phyloP scores from a whole-genome alignment of 306 rosid genomes.

The Urtica urens region DNA sequence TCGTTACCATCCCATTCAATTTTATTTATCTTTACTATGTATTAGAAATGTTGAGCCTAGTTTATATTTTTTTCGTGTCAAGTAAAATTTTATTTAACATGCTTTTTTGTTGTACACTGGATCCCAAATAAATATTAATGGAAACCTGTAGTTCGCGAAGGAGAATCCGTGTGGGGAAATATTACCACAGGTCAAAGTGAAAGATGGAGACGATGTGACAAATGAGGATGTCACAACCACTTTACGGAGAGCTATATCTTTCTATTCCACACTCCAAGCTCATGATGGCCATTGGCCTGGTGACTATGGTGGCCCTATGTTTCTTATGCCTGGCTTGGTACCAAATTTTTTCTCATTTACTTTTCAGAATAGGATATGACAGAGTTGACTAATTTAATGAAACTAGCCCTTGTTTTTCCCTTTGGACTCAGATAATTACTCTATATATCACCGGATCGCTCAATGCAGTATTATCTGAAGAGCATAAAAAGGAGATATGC shows the following conservation, averaged over 20 bases:
- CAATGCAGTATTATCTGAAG: constrained; percentile 58
- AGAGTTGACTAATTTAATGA: too few species aligned
- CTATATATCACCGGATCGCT: constrained; percentile 64
- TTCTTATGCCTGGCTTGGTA: constrained; percentile 87
- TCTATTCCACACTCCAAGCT: constrained; percentile 59
- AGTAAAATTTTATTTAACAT: too few species aligned
- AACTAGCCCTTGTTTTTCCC: constrained; percentile 2
- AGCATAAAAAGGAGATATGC: constrained; percentile 65
- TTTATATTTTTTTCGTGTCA: too few species aligned
- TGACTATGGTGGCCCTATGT: constrained; percentile 95
- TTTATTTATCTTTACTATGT: too few species aligned
- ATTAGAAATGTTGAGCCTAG: too few species aligned
- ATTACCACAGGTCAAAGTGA: constrained; percentile 53
- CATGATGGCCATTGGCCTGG: constrained; percentile 89
- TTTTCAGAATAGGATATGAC: too few species aligned
- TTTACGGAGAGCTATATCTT: constrained; percentile 51
- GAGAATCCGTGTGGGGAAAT: constrained; percentile 34
- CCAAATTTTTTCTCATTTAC: constrained; percentile 1
- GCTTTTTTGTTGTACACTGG: too few species aligned
- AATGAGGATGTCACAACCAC: constrained; percentile 41
- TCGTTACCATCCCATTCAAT: too few species aligned
- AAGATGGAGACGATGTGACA: constrained; percentile 43
- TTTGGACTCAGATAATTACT: constrained; percentile 43
- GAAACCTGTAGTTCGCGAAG: constrained; percentile 30
- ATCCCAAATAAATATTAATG: too few species aligned